phyloP scores from a whole-genome alignment of 2,329 filamentous ascomycete genomes.

The Xylaria sp. region DNA sequence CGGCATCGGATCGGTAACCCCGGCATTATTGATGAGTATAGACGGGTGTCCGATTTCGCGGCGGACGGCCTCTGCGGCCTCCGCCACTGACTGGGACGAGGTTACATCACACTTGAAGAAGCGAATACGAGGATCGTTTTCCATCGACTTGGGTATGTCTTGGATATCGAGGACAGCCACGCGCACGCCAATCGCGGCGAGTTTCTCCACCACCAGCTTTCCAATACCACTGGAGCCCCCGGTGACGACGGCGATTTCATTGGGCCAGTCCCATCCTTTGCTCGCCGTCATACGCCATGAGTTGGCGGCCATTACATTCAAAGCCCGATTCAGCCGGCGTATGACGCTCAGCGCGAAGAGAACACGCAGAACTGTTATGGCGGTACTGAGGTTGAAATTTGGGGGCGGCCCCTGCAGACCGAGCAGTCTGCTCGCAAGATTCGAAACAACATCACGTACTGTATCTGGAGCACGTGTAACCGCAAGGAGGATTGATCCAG shows the following conservation, averaged over 20 bases:
- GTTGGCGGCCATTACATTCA: constrained; percentile 32
- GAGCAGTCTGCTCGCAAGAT: constrained; percentile 16
- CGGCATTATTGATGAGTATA: constrained; percentile 40
- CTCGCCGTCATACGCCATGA: constrained; percentile 33
- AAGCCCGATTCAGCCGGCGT: constrained; percentile 20
- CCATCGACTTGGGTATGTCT: constrained; percentile 32
- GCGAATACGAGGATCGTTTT: constrained; percentile 22
- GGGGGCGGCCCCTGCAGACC: neutral
- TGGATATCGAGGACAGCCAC: constrained; percentile 39
- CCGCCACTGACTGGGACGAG: constrained; percentile 28
- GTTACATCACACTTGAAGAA: constrained; percentile 38
- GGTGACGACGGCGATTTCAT: constrained; percentile 38
- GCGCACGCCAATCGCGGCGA: constrained; percentile 29
- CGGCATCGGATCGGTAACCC: constrained; percentile 22
- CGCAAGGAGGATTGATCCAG: constrained; percentile 35
- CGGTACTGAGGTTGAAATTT: constrained; percentile 18
- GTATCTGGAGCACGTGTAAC: constrained; percentile 28
- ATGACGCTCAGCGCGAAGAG: constrained; percentile 31
- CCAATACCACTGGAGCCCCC: constrained; percentile 39
- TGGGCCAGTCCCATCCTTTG: constrained; percentile 39
- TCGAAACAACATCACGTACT: constrained; percentile 18
- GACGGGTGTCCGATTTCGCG: constrained; percentile 35
- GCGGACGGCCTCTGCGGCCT: constrained; percentile 33
- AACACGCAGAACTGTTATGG: constrained; percentile 22
- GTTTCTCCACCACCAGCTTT: constrained; percentile 33